Evolutionary conservation across 352 stramenopile species (phyloP), one percentile per base, ranked within the genome.

Genomic region (Pythium biforme): DNA sequence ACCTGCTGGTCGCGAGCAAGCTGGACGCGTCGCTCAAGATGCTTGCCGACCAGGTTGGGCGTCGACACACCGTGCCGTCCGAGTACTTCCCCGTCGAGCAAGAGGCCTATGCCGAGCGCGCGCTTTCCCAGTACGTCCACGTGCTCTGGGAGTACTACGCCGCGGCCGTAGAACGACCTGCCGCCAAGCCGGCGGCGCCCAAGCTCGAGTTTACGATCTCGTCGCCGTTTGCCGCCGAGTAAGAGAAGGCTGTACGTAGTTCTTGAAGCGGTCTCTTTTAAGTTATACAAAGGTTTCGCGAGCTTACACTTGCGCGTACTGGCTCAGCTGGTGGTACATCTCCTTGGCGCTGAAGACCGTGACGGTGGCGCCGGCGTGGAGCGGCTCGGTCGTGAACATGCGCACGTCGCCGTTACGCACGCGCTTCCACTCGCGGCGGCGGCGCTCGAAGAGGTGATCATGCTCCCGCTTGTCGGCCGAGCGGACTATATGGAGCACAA

Each of bases 1-100:
- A 95, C 57, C 59, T 95, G 22, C 87, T 83, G 3, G 86, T 95
- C 22, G 75, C 74, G 5, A 93, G 83, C 69, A 95, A 95, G 59
- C 58, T 95, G 23, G 86, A 95, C 60, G 83, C 84, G 31, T 81
- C 89, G 41, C 86, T 95, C 60, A 95, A 93, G 64, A 95, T 95
- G 86, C 71, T 92, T 45, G 82, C 86, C 0, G 86, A 93, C 54
- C 86, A 95, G 57, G 76, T 93, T 0, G 40, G 34, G 15, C 49
- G 53, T 29, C 49, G 65, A 26, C 43, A 56, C 11, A n/a, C 37
- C 0, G 4, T 34, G 0, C 9, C 26, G 11, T 40, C 51, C 34
- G 56, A 64, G 14, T 91, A 95, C 53, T 95, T 92, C 37, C 68
- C 81, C 4, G 62, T 62, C 0, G 70, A 86, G 52, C 69, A 90